Conservation (phyloP, 2,329 filamentous ascomycete genomes). For the Cercospora canescens region DNA sequence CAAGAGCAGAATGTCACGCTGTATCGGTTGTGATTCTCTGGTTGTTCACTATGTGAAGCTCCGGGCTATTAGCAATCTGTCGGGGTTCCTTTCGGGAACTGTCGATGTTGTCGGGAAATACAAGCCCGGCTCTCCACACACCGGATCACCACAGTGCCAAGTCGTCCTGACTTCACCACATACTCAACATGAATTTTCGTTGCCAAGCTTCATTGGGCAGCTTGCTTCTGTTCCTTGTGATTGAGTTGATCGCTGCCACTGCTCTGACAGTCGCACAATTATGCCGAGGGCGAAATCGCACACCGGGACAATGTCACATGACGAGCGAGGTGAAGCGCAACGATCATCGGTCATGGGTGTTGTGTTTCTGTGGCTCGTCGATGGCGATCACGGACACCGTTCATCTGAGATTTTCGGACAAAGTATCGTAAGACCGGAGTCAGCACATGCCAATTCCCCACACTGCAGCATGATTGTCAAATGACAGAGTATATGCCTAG, state of each 20-base stretch:
- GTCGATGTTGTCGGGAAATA: neutral
- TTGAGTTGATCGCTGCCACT: neutral
- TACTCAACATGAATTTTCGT: neutral
- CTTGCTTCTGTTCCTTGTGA: no score
- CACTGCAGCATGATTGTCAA: neutral
- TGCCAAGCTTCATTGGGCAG: no score
- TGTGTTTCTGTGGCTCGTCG: neutral
- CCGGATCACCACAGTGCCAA: neutral
- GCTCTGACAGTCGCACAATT: no score
- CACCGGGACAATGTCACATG: neutral
- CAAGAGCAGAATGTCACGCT: neutral
- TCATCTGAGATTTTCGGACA: neutral
- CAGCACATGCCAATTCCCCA: neutral
- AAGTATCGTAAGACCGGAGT: neutral
- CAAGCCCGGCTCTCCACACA: neutral
- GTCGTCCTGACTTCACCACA: neutral
- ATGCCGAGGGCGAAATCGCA: neutral
- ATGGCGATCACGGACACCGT: neutral
- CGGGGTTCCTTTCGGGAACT: neutral
- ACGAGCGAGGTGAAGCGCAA: neutral
- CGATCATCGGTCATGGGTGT: neutral
- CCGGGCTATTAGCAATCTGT: neutral
- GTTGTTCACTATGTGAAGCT: neutral
- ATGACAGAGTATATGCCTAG: neutral
- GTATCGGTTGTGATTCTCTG: neutral